Conservation (phyloP, 2,329 filamentous ascomycete genomes). For the Scedosporium minutisporum region DNA sequence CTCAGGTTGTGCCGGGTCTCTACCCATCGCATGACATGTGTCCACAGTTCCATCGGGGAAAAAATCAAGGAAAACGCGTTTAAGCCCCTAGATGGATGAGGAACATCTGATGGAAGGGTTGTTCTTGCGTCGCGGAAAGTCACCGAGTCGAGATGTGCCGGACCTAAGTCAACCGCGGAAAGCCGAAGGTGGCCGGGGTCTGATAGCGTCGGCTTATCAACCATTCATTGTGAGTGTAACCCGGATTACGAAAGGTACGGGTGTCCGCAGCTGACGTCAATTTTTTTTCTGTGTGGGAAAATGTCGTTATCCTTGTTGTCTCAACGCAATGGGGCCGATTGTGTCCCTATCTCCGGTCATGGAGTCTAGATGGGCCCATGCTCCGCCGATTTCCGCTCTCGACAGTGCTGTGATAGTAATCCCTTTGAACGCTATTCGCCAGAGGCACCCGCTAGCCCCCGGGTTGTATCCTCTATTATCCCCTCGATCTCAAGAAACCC, state of each 20-base stretch:
- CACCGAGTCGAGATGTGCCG: not conserved
- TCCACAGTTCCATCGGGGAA: not conserved
- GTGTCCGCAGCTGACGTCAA: conserved; percentile 4
- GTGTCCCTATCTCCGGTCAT: not conserved
- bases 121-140: not conserved
- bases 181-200: conserved; percentile 29
- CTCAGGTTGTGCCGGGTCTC: not conserved
- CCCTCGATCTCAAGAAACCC: not conserved
- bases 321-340: not conserved
- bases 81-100: not conserved
- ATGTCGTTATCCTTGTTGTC: not conserved
- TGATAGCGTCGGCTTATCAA: conserved; percentile 4
- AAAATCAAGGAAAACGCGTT: not conserved
- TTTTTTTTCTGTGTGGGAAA: not conserved
- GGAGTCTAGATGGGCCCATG: not conserved
- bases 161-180: conserved; percentile 23
- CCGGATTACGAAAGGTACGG: not conserved
- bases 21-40: not conserved
- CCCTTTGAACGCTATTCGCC: not conserved
- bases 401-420: not conserved
- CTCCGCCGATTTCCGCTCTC: not conserved
- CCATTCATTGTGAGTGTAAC: not conserved
- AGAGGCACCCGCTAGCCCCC: not conserved
- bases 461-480: too few species aligned
- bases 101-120: conserved; percentile 1